Base-by-base conservation (phyloP, 371 early-diverging fungal species). In the Actinomucor elegans region DNA sequence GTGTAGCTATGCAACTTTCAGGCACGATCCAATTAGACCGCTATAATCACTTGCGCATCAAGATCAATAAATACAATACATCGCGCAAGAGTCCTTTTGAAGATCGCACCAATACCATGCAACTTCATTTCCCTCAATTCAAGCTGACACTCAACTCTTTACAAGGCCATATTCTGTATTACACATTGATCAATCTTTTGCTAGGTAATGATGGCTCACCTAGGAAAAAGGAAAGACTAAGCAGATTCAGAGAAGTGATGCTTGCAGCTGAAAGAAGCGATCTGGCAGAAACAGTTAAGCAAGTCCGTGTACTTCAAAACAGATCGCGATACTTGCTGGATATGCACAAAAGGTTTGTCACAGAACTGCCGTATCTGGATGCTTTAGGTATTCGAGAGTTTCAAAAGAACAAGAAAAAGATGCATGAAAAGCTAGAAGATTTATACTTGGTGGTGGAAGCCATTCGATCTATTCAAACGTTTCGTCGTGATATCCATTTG, bases 261-360 rank as follows among this genome's bases (percentile, higher is more conserved):
- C 64, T 94, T 43, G 87, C 92, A 6, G 82, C 83, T 15, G 86
- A 87, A 35, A 67, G 81, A 44, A 73, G 78, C 52, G 77, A 84
- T 45, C 48, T 85, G 8, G 52, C 52, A 4, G 57, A 61, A 31
- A 90, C 92, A 0, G 73, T 76, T 0, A 69, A 77, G 42, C 84
- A 83, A 17, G 80, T 81, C 20, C 73, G 81, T 1, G 43, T 52
- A 75, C 46, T 70, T 88, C 36, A 85, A 85, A 28, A 69, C 63
- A 42, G 79, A 75, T 50, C 72, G 62, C 61, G 67, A 59, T 55
- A 59, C 64, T 34, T 71, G 36, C 47, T 80, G 2, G 75, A 80
- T 10, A 72, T 79, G 28, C 83, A 90, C 15, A 48, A 72, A 7
- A 55, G 61, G 1, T 70, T 90, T 5, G 87, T 90, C 53, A 73